Evolutionary conservation across 2,329 filamentous ascomycete species (phyloP).

Genomic region (Claviceps arundinis): DNA sequence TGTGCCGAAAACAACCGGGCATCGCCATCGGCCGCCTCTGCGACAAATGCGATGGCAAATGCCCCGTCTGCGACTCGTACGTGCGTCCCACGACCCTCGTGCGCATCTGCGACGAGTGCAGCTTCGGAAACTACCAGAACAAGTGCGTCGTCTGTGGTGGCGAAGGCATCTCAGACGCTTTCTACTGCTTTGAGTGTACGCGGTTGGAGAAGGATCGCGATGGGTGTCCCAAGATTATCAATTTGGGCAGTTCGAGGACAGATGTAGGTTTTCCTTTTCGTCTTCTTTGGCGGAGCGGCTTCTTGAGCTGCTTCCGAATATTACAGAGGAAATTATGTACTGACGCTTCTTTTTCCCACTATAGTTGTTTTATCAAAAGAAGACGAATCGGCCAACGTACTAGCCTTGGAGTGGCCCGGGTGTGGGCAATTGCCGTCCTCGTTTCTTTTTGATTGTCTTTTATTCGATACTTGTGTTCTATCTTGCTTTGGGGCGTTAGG

Average conservation of each 20-base stretch:
- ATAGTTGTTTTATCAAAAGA: conserved; percentile 52
- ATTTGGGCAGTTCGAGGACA: conserved; percentile 86
- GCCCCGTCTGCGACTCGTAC: conserved; percentile 97
- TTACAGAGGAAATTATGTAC: too few species aligned
- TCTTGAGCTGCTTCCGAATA: too few species aligned
- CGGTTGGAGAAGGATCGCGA: conserved; percentile 92
- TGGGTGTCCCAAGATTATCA: conserved; percentile 98
- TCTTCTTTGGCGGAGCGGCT: neutral
- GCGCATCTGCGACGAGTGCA: conserved; percentile 98
- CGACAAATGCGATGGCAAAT: conserved; percentile 99
- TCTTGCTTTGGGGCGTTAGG: too few species aligned
- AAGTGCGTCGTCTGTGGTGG: conserved; percentile 98
- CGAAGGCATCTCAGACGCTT: conserved; percentile 94
- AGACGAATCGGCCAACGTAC: conserved; percentile 47
- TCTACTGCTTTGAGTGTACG: conserved; percentile 99
- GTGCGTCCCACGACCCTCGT: conserved; percentile 94
- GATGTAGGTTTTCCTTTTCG: conserved; percentile 47
- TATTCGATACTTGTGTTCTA: too few species aligned
- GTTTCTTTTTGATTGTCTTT: neutral
- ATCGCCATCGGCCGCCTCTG: conserved; percentile 97
- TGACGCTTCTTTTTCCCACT: neutral
- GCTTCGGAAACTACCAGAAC: conserved; percentile 99
- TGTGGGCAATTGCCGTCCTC: conserved; percentile 21
- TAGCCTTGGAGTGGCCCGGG: conserved; percentile 37
- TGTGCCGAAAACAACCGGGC: conserved; percentile 97